Conservation (phyloP, 2,329 filamentous ascomycete genomes). For the Epichloe elymi region DNA sequence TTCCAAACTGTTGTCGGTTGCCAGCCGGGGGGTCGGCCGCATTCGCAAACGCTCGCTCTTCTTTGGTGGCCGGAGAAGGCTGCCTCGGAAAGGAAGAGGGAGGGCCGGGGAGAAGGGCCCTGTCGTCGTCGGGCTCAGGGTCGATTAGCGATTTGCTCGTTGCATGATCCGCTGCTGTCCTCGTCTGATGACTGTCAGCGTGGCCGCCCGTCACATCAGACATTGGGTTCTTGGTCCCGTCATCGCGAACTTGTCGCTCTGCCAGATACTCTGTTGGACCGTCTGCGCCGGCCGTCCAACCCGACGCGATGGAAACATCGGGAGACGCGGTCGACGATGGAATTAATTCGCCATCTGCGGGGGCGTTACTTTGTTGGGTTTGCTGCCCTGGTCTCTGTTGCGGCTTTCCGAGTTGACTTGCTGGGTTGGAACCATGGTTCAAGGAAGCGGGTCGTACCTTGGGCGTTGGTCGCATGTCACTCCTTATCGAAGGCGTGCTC, state of each 20-base stretch:
- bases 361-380: neutral
- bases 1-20: neutral
- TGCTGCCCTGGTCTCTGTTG: neutral
- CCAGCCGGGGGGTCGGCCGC: neutral
- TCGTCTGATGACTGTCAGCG: neutral
- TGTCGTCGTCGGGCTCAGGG: neutral
- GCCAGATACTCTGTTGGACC: neutral
- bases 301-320: conserved; percentile 4
- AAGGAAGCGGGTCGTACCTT: too few relatives aligned
- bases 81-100: too few relatives aligned
- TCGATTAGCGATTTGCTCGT: neutral
- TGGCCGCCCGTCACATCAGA: neutral
- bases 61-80: neutral
- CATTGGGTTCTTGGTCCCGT: too few relatives aligned
- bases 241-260: neutral
- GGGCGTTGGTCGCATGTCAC: neutral
- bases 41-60: neutral
- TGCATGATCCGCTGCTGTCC: neutral
- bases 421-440: neutral
- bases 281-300: neutral
- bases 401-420: neutral
- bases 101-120: neutral
- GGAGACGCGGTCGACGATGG: conserved; percentile 6
- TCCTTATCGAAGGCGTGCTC: neutral
- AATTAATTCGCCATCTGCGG: neutral